phyloP scores from a whole-genome alignment of 768 basidiomycete genomes.

The Tubosaeta brunneosetosa region DNA sequence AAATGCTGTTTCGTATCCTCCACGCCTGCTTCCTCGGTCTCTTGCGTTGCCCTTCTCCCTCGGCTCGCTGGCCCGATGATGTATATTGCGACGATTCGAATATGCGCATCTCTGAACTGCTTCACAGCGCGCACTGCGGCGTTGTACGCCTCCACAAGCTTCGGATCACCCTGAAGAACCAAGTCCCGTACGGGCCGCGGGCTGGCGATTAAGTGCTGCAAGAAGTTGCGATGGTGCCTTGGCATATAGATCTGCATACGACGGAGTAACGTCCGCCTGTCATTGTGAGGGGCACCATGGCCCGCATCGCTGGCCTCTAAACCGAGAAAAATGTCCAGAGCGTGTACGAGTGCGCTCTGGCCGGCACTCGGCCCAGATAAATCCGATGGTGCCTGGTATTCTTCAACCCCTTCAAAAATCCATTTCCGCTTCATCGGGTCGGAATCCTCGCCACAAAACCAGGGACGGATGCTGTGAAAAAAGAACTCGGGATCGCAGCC shows the following conservation, averaged over 20 bases:
- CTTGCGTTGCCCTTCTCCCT: slow-evolving; percentile 9
- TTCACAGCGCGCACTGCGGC: slow-evolving; percentile 60
- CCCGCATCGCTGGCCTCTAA: slow-evolving; percentile 44
- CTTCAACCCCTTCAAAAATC: slow-evolving; percentile 58
- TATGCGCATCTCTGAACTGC: slow-evolving; percentile 70
- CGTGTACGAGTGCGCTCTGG: slow-evolving; percentile 74
- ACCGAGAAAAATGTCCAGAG: slow-evolving; percentile 68
- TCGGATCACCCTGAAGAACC: slow-evolving; percentile 32
- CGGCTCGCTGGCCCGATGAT: slow-evolving; percentile 63
- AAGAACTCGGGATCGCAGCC: slow-evolving; percentile 72
- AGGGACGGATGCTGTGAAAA: slow-evolving; percentile 70
- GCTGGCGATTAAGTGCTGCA: slow-evolving; percentile 57
- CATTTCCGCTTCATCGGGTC: slow-evolving; percentile 41
- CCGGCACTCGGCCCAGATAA: slow-evolving; percentile 79
- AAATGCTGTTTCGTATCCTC: slow-evolving; percentile 30
- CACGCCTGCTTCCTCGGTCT: slow-evolving; percentile 5
- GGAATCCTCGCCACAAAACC: slow-evolving; percentile 73
- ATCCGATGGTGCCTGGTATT: slow-evolving; percentile 44
- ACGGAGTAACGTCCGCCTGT: slow-evolving; percentile 47
- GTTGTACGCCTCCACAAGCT: slow-evolving; percentile 57
- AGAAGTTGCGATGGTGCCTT: slow-evolving; percentile 70
- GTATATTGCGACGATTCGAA: slow-evolving; percentile 69
- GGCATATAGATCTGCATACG: slow-evolving; percentile 86
- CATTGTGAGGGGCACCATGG: slow-evolving; percentile 5
- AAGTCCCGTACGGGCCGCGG: slow-evolving; percentile 59